These are phyloP conservation scores for Stipa capillata DNA, from an alignment of 176 grass and related monocot genomes.

Conservation along the genomic window DNA sequence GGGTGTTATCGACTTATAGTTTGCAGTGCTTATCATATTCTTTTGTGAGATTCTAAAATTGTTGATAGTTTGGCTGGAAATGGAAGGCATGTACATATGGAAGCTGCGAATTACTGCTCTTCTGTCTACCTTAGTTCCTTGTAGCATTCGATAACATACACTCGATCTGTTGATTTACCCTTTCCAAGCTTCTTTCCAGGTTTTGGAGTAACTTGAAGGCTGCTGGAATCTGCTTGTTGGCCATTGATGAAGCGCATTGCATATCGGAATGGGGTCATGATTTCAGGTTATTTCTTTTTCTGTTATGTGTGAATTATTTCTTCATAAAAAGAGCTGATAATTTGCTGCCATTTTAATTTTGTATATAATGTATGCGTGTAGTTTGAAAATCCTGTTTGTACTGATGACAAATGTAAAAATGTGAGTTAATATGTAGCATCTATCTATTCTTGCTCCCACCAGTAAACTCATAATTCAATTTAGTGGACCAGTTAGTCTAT, in stretches of 20 bases:
- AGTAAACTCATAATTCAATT: not conserved
- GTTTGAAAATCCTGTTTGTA: not conserved
- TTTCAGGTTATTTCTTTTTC: conserved; percentile 53
- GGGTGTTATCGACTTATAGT: not conserved
- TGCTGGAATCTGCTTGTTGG: conserved; percentile 64
- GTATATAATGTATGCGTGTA: not conserved
- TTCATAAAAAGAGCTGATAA: not conserved
- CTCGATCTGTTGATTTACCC: not conserved
- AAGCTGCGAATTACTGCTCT: not conserved
- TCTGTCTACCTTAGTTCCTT: not conserved
- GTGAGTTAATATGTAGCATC: not conserved
- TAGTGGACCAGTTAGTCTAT: not conserved
- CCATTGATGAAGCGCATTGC: conserved; percentile 85
- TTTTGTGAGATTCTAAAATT: no score
- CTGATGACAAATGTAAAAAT: not conserved
- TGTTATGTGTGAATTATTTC: not conserved
- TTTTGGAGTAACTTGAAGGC: conserved; percentile 80
- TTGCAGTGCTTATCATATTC: not conserved
- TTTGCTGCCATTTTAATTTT: not conserved
- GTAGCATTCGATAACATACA: not conserved
- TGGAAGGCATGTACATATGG: not conserved
- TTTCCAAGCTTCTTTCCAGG: conserved; percentile 15
- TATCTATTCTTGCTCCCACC: not conserved
- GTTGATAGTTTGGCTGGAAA: not conserved
- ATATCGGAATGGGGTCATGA: conserved; percentile 96